These are phyloP conservation scores for Carpinus fangiana DNA, from an alignment of 306 rosid species.

Conservation along the genomic window DNA sequence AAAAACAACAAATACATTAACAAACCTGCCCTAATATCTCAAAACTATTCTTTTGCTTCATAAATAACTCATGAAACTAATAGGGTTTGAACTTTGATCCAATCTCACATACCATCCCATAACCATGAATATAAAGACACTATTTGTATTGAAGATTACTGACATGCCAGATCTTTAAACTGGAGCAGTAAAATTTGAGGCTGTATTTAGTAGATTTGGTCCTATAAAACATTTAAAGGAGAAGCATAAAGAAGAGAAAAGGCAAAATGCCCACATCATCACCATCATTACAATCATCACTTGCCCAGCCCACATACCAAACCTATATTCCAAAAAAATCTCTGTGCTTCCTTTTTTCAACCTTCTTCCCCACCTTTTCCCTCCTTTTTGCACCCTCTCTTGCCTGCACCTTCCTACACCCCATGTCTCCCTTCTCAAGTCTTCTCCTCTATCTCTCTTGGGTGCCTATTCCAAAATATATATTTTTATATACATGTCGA, in stretches of 20 bases:
- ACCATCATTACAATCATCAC: conserved; percentile 80
- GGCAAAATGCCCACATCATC: conserved; percentile 51
- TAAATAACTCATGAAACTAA: too few relatives aligned
- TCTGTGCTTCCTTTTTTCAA: conserved; percentile 49
- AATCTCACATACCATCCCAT: too few relatives aligned
- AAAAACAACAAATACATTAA: too few relatives aligned
- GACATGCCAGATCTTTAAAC: not conserved
- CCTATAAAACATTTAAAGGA: conserved; percentile 29
- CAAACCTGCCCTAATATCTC: too few relatives aligned
- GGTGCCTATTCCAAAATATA: conserved; percentile 18
- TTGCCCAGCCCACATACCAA: conserved; percentile 49
- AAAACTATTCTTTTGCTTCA: too few relatives aligned
- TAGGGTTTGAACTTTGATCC: too few relatives aligned
- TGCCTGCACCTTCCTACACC: conserved; percentile 48
- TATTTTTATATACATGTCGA: conserved; percentile 42
- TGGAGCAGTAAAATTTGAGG: not conserved
- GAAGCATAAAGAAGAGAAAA: conserved; percentile 29
- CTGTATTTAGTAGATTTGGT: conserved; percentile 14
- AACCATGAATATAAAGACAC: not conserved
- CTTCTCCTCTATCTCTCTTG: conserved; percentile 32
- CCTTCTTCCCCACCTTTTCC: conserved; percentile 52
- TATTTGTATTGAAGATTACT: too few relatives aligned
- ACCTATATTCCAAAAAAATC: conserved; percentile 53
- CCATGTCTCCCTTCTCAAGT: conserved; percentile 32
- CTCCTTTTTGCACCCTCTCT: conserved; percentile 49